Base-by-base conservation (phyloP, 192 early-diverging fungal species). In the Cetraspora pellucida region DNA sequence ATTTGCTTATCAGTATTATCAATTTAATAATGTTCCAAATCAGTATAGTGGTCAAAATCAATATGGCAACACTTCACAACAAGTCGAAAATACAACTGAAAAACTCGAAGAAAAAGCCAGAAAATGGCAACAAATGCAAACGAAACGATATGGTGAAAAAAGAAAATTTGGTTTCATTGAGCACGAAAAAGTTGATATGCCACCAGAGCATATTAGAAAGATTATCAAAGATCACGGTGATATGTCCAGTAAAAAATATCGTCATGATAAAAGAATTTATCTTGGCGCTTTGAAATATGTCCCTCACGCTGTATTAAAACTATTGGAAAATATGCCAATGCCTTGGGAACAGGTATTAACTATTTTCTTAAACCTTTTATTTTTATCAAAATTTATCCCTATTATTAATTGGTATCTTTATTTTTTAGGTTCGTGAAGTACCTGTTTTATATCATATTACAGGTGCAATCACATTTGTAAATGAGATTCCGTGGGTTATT, bases 271-370 rank as follows among this genome's bases (percentile, higher is more conserved):
- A 81, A 94, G 98, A 71, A 94, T 98, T 45, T 99, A 98, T 80
- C 88, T 99, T 54, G 98, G 98, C 47, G 98, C 98, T 16, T 88
- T 99, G 28, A 99, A 99, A 83, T 98, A 98, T 82, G 92, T 99
- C 17, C 98, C 98, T 2, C 98, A 99, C 77, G 97, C 98, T 2
- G 96, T 99, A 43, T 82, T 99, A 27, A 99, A 99, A 82, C 88
- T 99, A 74, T 80, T 99, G 77, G 96, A 99, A 80, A 98, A 98
- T 79, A 99, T 99, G 95, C 98, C 96, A n/a, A 98, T 98, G 98
- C 97, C 97, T 1, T 99, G 97, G 97, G 97, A 99, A 85, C 96
- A 98, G 77, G 93, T 90, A 14, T 27, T 27, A 10, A 10, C 5
- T 37, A 63, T 4, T 30, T 13, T 30, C 28, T 8, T 65, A 6